phyloP scores from a whole-genome alignment of 495 filamentous ascomycete species.

The Podospora didyma region DNA sequence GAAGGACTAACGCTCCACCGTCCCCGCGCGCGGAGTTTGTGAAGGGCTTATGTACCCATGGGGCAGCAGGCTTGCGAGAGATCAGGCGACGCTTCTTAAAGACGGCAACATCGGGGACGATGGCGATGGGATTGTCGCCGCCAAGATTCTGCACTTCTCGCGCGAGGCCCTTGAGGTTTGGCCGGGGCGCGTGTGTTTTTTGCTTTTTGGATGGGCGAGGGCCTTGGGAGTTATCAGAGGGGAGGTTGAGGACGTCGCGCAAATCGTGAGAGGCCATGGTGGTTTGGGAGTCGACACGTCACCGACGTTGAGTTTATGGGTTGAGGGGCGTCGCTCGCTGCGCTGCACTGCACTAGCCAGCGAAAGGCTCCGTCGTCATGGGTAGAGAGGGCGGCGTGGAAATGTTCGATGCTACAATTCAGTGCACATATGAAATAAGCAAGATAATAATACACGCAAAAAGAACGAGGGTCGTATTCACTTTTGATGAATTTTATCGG shows the following conservation, averaged over 20 bases:
- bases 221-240: constrained; percentile 54
- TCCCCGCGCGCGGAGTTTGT: constrained; percentile 50
- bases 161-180: constrained; percentile 54
- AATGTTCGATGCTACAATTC: no score
- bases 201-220: constrained; percentile 69
- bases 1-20: constrained; percentile 51
- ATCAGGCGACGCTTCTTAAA: constrained; percentile 47
- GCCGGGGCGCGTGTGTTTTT: constrained; percentile 65
- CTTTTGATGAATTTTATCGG: no score
- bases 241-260: constrained; percentile 84
- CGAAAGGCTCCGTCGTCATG: no score
- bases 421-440: no score
- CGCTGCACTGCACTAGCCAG: no score
- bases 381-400: no score
- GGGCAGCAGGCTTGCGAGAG: constrained; percentile 60
- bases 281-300: constrained; percentile 8
- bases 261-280: constrained; percentile 77
- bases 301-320: background rate
- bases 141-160: constrained; percentile 59
- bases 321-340: background rate
- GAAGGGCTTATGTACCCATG: constrained; percentile 50
- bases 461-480: no score
- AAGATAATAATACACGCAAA: no score
- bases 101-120: constrained; percentile 40
- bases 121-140: constrained; percentile 45